Conservation (phyloP, 495 filamentous ascomycete species). For the Hyaloscypha hepaticicola region DNA sequence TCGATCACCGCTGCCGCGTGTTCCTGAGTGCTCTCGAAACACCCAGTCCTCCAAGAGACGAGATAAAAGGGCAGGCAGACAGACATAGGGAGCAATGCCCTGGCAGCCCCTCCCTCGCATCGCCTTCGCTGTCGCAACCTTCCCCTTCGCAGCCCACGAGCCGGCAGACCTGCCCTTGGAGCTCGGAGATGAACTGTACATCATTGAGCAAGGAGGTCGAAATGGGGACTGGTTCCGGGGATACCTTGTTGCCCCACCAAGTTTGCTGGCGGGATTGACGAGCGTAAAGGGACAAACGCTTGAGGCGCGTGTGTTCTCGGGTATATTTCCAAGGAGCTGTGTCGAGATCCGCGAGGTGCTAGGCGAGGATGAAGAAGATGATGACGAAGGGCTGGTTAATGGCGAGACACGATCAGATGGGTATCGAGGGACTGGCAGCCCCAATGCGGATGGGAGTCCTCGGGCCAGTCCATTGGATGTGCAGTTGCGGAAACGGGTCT, state of each 20-base stretch:
- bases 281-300: slow-evolving; percentile 89
- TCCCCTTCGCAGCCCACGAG: slow-evolving; percentile 83
- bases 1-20: not conserved
- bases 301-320: slow-evolving; percentile 92
- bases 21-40: not conserved
- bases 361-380: slow-evolving; percentile 54
- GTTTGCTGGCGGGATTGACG: slow-evolving; percentile 86
- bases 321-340: slow-evolving; percentile 91
- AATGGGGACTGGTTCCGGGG: slow-evolving; percentile 91
- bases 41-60: not conserved
- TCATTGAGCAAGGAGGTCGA: slow-evolving; percentile 89
- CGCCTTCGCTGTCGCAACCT: slow-evolving; percentile 93
- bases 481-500: not conserved
- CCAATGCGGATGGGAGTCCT: slow-evolving; percentile 9
- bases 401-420: not conserved
- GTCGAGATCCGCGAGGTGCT: slow-evolving; percentile 78
- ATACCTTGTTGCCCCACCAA: slow-evolving; percentile 92
- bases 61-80: not conserved
- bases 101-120: slow-evolving; percentile 96
- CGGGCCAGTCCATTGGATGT: slow-evolving; percentile 12
- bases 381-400: slow-evolving; percentile 19
- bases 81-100: slow-evolving; percentile 60
- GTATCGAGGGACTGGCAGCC: slow-evolving; percentile 4
- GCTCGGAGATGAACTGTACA: slow-evolving; percentile 96
- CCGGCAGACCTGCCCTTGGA: slow-evolving; percentile 94